Conservation (phyloP, 768 basidiomycete species). For the Tulasnella sp. region DNA sequence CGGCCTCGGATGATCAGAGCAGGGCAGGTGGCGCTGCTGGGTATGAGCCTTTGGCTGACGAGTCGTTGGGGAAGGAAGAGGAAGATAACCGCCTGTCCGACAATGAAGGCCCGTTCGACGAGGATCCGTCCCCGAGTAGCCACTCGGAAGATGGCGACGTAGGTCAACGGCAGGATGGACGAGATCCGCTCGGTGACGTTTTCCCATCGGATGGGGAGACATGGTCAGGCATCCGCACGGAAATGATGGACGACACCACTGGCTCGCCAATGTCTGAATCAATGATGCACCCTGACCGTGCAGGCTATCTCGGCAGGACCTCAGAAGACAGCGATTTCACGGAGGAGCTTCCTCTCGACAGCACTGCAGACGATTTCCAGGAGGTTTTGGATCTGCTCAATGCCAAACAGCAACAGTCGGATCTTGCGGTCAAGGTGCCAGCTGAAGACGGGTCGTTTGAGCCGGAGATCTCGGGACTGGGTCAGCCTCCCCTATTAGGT, state of each 20-base stretch:
- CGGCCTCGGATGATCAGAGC: not conserved
- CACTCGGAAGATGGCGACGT: not conserved
- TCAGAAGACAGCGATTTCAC: conserved; percentile 22
- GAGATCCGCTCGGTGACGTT: conserved; percentile 31
- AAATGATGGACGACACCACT: not conserved
- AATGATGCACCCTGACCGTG: conserved; percentile 16
- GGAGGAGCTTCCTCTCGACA: conserved; percentile 15
- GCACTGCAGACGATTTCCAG: conserved; percentile 24
- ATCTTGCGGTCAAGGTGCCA: not conserved
- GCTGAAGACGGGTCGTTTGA: not conserved
- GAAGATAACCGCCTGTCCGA: not conserved
- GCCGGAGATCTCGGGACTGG: not conserved
- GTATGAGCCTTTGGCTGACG: conserved; percentile 4
- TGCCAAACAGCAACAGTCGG: conserved; percentile 10
- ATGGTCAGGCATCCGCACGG: conserved; percentile 25
- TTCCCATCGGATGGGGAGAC: conserved; percentile 31
- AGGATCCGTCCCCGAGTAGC: not conserved
- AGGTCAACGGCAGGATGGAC: not conserved
- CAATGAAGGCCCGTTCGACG: conserved; percentile 13
- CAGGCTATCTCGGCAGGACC: conserved; percentile 5
- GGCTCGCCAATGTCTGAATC: not conserved
- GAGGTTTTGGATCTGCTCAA: conserved; percentile 24
- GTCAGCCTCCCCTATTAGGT: not conserved
- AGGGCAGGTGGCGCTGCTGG: not conserved
- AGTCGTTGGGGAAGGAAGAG: not conserved